Base-by-base conservation (phyloP, 164 flowering plant species). In the Vitis cinerea region DNA sequence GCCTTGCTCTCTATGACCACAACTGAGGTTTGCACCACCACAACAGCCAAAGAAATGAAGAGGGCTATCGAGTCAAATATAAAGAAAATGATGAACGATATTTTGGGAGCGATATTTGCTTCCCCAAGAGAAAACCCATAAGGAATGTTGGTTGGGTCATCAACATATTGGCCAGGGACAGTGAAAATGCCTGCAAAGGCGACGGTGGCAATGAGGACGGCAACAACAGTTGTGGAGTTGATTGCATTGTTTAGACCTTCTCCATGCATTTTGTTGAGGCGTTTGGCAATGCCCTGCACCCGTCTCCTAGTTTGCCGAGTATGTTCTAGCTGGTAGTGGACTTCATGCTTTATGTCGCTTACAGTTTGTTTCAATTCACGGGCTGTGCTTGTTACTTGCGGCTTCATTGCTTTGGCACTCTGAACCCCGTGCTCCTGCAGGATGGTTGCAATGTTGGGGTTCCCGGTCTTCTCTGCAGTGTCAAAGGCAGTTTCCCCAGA, bases 231-330 rank as follows among this genome's bases (percentile, higher is more conserved):
- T 14, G 97, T 90, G 71, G 98, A 95, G 78, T 93, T 95, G 71
- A 95, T 93, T 10, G 99, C 99, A 49, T 95, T 95, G 87, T 95
- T 95, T 4, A 95, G 91, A 16, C 99, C 99, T 66, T 91, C 97
- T 0, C 77, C n/a, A 54, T 94, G 99, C 89, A 94, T 88, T 70
- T 94, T 94, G 82, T 89, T 81, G 60, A 95, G 69, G 47, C 86
- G 86, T 54, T 93, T 87, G 47, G 92, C 91, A 17, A 95, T 93
- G 72, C 97, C 93, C 49, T 93, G 93, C 1, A 95, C 90, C 0
- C 87, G 87, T 50, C 68, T 87, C 64, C 96, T 78, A 2, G 99
- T 93, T 57, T 88, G 90, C 9, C 88, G 88, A 2, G 94, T 91
- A 78, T 95, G 99, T 70, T 95, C 97, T 4, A 95, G 82, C 75